phyloP scores from a whole-genome alignment of 768 basidiomycete species.

The Clitopilus passeckerianus region DNA sequence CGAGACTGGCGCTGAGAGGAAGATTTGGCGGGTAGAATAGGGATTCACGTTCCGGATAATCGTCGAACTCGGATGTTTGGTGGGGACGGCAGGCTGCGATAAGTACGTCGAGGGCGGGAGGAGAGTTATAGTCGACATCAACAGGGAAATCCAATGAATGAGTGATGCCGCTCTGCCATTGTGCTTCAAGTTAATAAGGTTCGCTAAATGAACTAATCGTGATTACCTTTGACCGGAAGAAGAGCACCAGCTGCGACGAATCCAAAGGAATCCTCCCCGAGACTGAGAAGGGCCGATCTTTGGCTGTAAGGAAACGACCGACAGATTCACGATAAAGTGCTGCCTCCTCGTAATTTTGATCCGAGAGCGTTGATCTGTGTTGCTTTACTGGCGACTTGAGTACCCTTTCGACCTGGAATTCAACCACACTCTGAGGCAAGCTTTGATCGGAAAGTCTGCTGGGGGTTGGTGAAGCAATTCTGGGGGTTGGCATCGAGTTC shows the following conservation, averaged over 20 bases:
- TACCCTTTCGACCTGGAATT: constrained; percentile 66
- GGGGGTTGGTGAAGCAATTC: constrained; percentile 21
- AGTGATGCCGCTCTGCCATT: constrained; percentile 64
- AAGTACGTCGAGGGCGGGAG: constrained; percentile 75
- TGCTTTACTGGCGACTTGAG: constrained; percentile 31
- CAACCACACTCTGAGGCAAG: constrained; percentile 35
- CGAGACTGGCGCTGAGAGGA: constrained; percentile 70
- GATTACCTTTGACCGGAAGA: constrained; percentile 72
- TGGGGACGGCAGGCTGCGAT: constrained; percentile 70
- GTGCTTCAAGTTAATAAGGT: not conserved
- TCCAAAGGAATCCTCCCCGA: constrained; percentile 70
- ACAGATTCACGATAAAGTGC: constrained; percentile 50
- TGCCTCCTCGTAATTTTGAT: constrained; percentile 40
- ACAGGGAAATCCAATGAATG: constrained; percentile 82
- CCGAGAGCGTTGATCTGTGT: constrained; percentile 22
- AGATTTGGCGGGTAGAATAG: constrained; percentile 70
- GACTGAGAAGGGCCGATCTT: constrained; percentile 57
- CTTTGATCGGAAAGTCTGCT: constrained; percentile 13
- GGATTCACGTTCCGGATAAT: constrained; percentile 57
- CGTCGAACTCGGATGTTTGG: constrained; percentile 46
- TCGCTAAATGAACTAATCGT: not conserved
- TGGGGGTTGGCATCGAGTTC: constrained; percentile 5
- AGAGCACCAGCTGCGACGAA: constrained; percentile 60
- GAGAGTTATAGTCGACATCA: constrained; percentile 67
- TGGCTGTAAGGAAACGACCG: constrained; percentile 49